Evolutionary conservation across 139 green algal genomes (phyloP), one percentile per base, ranked within the genome.

Genomic region (Mesotaenium endlicherianum): DNA sequence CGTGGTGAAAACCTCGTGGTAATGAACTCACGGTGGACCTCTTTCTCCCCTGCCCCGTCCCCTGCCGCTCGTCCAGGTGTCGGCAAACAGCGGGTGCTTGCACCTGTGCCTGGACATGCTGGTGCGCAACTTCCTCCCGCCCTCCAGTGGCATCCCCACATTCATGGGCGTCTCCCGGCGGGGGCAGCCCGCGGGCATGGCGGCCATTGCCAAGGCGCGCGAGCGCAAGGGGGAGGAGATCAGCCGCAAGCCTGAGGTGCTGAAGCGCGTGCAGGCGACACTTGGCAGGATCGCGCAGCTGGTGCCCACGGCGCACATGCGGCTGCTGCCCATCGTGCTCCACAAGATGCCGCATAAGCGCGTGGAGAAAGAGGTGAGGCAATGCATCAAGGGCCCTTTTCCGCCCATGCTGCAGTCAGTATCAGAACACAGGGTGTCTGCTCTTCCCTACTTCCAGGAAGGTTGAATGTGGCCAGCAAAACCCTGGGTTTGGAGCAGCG

Each of bases 101-200:
- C 77, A 50, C 2, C 11, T 84, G 8, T 80, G 59, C 43, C 49
- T 84, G 34, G 77, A 84, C 38, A 84, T 84, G 59, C 68, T 84
- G 34, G 77, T 84, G 60, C 44, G 77, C 17, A 84, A 84, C 77
- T 80, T 84, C 58, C 39, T 84, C 17, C 77, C 77, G 45, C 77
- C 77, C 44, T 82, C 75, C 30, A 75, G 0, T 47, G 75, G 75
- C 17, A 14, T 82, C 39, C 75, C 75, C 49, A 40, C 75, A 17
- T 82, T 82, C 75, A 82, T 82, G 49, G 75, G 42, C 58, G 50
- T 77, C 14, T 47, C 20, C 31, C 38, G 36, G 41, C 31, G 71
- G 41, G 75, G 75, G 30, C 31, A 45, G 49, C 2, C 14, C 16
- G 30, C 2, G 58, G 44, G 70, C 6, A 26, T 82, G 60, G 75